phyloP scores from a whole-genome alignment of 2,329 filamentous ascomycete genomes.

The Cladobotryum mycophilum region DNA sequence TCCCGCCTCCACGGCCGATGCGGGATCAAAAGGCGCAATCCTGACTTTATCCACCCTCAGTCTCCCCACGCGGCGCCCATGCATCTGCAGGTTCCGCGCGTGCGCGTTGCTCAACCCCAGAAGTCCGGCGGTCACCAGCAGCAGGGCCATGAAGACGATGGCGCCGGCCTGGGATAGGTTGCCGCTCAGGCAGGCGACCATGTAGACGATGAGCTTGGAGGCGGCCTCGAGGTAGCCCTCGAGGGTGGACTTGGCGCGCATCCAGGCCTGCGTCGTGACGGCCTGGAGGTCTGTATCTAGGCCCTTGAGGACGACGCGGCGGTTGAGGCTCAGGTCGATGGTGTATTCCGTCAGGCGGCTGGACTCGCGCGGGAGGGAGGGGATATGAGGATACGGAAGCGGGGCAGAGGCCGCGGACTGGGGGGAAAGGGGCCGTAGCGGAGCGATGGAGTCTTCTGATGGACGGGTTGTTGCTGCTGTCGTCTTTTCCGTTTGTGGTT shows the following conservation, averaged over 20 bases:
- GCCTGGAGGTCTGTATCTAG: constrained; percentile 51
- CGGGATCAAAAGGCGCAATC: constrained; percentile 7
- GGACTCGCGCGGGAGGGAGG: not conserved
- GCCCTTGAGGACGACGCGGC: constrained; percentile 48
- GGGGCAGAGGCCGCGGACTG: not conserved
- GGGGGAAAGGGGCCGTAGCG: constrained; percentile 2
- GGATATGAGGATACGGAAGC: not conserved
- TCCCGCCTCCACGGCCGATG: constrained; percentile 5
- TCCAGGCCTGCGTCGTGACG: constrained; percentile 51
- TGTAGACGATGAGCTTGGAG: constrained; percentile 52
- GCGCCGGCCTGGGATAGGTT: constrained; percentile 50
- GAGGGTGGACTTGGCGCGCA: constrained; percentile 42
- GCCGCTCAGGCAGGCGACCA: constrained; percentile 48
- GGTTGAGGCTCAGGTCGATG: constrained; percentile 46
- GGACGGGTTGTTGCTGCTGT: not conserved
- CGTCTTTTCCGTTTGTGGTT: not conserved
- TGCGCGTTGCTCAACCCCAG: constrained; percentile 49
- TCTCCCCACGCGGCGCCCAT: constrained; percentile 34
- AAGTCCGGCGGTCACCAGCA: constrained; percentile 47
- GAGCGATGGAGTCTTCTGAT: not conserved
- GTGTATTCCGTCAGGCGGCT: constrained; percentile 37
- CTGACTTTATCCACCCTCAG: constrained; percentile 6
- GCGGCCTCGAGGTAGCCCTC: constrained; percentile 47
- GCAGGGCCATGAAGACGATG: constrained; percentile 43
- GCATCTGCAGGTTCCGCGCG: constrained; percentile 42